phyloP scores from a whole-genome alignment of 306 rosid species.

The Trichosanthes truncata region DNA sequence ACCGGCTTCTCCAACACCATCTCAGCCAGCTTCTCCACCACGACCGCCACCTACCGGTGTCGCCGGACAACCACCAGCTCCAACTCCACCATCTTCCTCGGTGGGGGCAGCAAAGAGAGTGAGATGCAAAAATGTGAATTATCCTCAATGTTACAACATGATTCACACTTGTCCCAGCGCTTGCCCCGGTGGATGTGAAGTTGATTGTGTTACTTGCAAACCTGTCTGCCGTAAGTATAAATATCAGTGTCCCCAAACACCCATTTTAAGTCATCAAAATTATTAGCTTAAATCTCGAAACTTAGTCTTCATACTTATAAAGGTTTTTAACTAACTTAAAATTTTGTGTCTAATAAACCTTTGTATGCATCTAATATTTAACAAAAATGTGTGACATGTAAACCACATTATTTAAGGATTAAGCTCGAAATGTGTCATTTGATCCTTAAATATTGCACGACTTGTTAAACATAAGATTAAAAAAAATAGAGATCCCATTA shows the following conservation, averaged over 20 bases:
- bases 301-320: no score
- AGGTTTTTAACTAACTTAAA: no score
- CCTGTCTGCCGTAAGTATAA: constrained; percentile 52
- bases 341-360: no score
- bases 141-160: constrained; percentile 29
- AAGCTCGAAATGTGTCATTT: no score
- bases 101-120: constrained; percentile 13
- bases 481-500: no score
- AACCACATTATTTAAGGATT: no score
- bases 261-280: neutral
- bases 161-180: constrained; percentile 36
- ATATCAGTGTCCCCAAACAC: neutral
- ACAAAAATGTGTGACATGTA: no score
- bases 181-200: constrained; percentile 44
- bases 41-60: neutral
- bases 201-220: constrained; percentile 54
- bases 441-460: no score
- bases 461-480: no score
- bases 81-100: constrained; percentile 7
- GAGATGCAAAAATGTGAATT: constrained; percentile 32
- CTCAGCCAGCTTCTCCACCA: neutral
- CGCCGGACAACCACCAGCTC: neutral
- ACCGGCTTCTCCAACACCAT: neutral
- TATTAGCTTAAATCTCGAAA: neutral
- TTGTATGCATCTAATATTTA: no score